These are phyloP conservation scores for Penicillium maclennaniae DNA, from an alignment of 495 filamentous ascomycete genomes.

Conservation along the genomic window DNA sequence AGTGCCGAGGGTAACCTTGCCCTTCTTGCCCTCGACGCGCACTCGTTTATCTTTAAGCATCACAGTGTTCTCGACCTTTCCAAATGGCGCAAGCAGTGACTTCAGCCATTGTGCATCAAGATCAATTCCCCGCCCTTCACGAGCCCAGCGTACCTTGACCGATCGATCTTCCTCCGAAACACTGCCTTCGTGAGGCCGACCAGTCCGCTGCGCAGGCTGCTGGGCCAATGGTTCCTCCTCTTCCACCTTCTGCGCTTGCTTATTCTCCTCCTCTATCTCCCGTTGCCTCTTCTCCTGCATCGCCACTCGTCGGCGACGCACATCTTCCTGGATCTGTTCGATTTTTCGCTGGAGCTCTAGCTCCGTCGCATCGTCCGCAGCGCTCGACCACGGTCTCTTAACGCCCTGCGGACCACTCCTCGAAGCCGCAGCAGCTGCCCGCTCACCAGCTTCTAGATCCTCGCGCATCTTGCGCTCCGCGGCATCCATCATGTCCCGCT, in stretches of 20 bases:
- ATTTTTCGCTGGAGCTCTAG: constrained; percentile 58
- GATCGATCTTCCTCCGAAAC: constrained; percentile 56
- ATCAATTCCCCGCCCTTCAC: constrained; percentile 42
- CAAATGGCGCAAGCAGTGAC: constrained; percentile 50
- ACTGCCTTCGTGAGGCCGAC: constrained; percentile 41
- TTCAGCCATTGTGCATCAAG: constrained; percentile 45
- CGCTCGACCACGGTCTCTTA: constrained; percentile 43
- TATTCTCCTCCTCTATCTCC: constrained; percentile 24
- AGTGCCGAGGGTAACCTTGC: constrained; percentile 51
- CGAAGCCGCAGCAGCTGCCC: constrained; percentile 36
- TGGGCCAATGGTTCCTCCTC: constrained; percentile 30
- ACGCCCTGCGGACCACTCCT: constrained; percentile 32
- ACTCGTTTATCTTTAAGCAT: constrained; percentile 54
- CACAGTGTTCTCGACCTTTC: constrained; percentile 51
- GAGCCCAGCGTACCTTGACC: constrained; percentile 56
- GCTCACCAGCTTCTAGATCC: constrained; percentile 65
- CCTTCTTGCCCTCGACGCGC: constrained; percentile 46
- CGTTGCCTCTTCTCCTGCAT: constrained; percentile 44
- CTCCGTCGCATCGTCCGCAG: constrained; percentile 50
- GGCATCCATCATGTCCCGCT: constrained; percentile 62
- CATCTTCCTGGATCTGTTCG: constrained; percentile 61
- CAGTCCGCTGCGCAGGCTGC: constrained; percentile 34
- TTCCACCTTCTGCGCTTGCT: constrained; percentile 10
- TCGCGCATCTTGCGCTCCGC: constrained; percentile 69
- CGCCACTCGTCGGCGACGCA: constrained; percentile 48